Conservation (phyloP, 2,329 filamentous ascomycete genomes). For the Colletotrichum simmondsii region DNA sequence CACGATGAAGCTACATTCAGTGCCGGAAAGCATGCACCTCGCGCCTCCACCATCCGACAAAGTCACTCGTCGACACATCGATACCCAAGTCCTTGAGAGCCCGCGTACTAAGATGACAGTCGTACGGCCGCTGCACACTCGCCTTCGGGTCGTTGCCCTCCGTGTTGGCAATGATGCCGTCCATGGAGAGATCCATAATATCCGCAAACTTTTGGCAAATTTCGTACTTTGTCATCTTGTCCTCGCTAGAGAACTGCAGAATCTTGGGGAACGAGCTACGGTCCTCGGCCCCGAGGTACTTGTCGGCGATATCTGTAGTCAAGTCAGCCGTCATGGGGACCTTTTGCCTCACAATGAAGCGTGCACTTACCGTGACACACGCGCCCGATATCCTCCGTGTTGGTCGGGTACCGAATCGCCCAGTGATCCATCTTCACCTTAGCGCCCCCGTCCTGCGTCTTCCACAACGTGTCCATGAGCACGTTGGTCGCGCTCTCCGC, state of each 20-base stretch:
- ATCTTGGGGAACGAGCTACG: constrained; percentile 70
- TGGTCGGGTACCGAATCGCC: constrained; percentile 86
- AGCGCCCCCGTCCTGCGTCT: constrained; percentile 71
- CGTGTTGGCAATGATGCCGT: constrained; percentile 75
- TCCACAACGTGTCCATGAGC: constrained; percentile 81
- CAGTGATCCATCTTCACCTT: constrained; percentile 87
- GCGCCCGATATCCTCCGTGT: constrained; percentile 86
- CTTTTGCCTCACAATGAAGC: no score
- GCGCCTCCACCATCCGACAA: constrained; percentile 83
- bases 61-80: constrained; percentile 78
- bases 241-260: constrained; percentile 88
- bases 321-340: constrained; percentile 25
- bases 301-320: constrained; percentile 72
- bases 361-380: constrained; percentile 71
- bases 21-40: constrained; percentile 69
- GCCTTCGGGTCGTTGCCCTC: constrained; percentile 79
- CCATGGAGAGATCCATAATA: constrained; percentile 79
- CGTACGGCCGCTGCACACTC: constrained; percentile 82
- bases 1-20: constrained; percentile 42
- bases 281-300: constrained; percentile 68
- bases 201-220: constrained; percentile 83
- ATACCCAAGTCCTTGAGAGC: constrained; percentile 79
- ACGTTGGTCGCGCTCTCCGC: constrained; percentile 86
- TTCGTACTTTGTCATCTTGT: constrained; percentile 88
- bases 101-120: constrained; percentile 86